A percentile compares a stretch with the other conserved stretches of the same genome.
Evolutionary conservation across 2,329 filamentous ascomycete genomes (phyloP).

Genomic region (Westerdykella sp.): DNA sequence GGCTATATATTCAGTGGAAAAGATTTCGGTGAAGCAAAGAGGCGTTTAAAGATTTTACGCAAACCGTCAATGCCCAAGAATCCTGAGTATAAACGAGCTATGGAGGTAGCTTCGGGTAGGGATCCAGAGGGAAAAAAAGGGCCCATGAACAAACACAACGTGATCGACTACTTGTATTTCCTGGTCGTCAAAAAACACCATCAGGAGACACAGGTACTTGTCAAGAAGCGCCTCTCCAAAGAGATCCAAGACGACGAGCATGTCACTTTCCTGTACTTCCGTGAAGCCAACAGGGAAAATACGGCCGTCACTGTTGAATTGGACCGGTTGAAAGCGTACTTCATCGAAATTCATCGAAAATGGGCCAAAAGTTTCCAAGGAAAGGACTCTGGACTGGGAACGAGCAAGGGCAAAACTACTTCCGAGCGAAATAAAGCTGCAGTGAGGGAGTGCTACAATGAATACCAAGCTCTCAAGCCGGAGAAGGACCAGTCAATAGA

Average conservation of each 20-base stretch:
- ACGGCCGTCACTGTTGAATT: slow-evolving; percentile 10
- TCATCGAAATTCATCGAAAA: not conserved
- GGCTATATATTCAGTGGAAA: slow-evolving; percentile 45
- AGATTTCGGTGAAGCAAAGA: slow-evolving; percentile 50
- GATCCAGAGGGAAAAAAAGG: slow-evolving; percentile 2
- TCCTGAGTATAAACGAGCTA: slow-evolving; percentile 32
- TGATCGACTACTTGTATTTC: slow-evolving; percentile 60
- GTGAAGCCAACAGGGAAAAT: slow-evolving; percentile 1
- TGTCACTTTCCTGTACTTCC: slow-evolving; percentile 10
- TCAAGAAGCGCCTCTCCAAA: slow-evolving; percentile 17
- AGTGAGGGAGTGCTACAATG: slow-evolving; percentile 15
- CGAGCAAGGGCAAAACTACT: too few relatives aligned
- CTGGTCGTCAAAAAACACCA: slow-evolving; percentile 42
- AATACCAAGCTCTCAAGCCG: slow-evolving; percentile 18
- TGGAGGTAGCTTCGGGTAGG: slow-evolving; percentile 12
- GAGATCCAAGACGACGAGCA: slow-evolving; percentile 18
- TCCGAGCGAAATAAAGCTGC: slow-evolving; percentile 6
- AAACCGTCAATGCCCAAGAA: slow-evolving; percentile 26
- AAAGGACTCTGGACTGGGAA: slow-evolving; percentile 1
- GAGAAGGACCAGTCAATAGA: slow-evolving; percentile 5
- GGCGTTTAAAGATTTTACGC: not conserved
- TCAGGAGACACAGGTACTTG: slow-evolving; percentile 19
- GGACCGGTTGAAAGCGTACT: not conserved
- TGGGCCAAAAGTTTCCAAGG: slow-evolving; percentile 2
- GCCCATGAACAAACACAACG: slow-evolving; percentile 38